These are phyloP conservation scores for Reutealis trisperma DNA, from an alignment of 345 rosid genomes.

Conservation along the genomic window DNA sequence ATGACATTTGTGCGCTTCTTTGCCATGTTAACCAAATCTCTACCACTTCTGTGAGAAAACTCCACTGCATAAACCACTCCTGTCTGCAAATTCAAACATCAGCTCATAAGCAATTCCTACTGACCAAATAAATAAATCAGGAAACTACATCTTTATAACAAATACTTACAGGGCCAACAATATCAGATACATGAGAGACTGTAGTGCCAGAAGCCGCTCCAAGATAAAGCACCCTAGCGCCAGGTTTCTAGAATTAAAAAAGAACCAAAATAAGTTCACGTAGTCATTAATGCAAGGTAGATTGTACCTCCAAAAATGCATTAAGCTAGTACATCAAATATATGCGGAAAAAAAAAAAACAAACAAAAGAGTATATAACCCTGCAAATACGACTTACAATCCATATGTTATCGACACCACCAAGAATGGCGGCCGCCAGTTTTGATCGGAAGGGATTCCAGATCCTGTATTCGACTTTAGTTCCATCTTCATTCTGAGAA, in stretches of 20 bases:
- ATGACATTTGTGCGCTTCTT: conserved; percentile 93
- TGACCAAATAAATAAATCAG: neutral
- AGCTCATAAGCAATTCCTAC: neutral
- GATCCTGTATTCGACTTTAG: conserved; percentile 83
- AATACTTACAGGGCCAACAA: conserved; percentile 89
- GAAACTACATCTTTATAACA: neutral
- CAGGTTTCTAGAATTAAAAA: conserved; percentile 72
- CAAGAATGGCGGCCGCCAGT: conserved; percentile 94
- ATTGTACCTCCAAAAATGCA: neutral
- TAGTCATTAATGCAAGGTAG: neutral
- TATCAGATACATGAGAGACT: conserved; percentile 96
- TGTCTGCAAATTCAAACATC: conserved; percentile 36
- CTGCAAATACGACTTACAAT: conserved; percentile 55
- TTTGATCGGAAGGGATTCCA: conserved; percentile 99
- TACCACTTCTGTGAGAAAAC: conserved; percentile 95
- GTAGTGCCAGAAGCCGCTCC: conserved; percentile 99
- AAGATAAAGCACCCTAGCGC: conserved; percentile 90
- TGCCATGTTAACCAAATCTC: conserved; percentile 99
- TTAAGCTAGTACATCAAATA: neutral
- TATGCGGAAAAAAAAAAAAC: neutral
- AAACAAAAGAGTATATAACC: neutral
- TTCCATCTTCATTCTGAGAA: conserved; percentile 83
- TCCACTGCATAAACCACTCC: conserved; percentile 97
- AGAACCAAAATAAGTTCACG: neutral
- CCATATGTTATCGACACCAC: conserved; percentile 96